Base-by-base conservation (phyloP, 129 eudicot genomes). In the Gnaphalium uliginosum region DNA sequence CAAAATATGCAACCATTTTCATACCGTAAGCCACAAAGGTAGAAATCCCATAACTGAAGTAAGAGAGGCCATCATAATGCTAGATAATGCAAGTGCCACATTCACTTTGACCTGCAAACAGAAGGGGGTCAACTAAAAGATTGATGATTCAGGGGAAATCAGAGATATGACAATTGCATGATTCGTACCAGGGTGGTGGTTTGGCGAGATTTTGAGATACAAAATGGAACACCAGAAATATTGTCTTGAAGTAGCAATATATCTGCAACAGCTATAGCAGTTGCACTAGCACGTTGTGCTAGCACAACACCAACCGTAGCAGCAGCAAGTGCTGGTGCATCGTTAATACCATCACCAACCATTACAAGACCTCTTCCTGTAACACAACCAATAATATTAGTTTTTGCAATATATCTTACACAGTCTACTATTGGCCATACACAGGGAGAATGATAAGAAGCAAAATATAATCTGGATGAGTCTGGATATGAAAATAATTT, bases 331-430 rank as follows among this genome's bases (percentile, higher is more conserved):
- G 99, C 99, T 2, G 99, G 99, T 54, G 99, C 99, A 69, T 94
- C 99, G 76, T 94, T 94, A 23, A 94, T 94, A 53, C 99, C 99
- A 75, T 94, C 99, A 64, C 99, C 99, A n/a, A 94, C 99, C 99
- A 94, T 94, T 61, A 94, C 83, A 17, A 94, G 88, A 68, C 97
- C 99, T 63, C 93, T 89, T 67, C 96, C 99, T 94, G 86, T 62
- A 78, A 60, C 63, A 77, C 13, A 27, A 76, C 50, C 10, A 57
- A 26, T 76, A 10, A 25, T 35, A 68, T 35, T 32, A 17, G 18
- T 32, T 29, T 64, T 64, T 48, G 30, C 11, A 27, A 18, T 21
- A 41, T 24, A 29, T 1, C 37, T 30, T 66, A 76, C 41, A 17
- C 41, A 48, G 51, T 48, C 35, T 48, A 64, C 35, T 64, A 50